phyloP scores from a whole-genome alignment of 2,329 filamentous ascomycete species.

The Cytospora piceae region DNA sequence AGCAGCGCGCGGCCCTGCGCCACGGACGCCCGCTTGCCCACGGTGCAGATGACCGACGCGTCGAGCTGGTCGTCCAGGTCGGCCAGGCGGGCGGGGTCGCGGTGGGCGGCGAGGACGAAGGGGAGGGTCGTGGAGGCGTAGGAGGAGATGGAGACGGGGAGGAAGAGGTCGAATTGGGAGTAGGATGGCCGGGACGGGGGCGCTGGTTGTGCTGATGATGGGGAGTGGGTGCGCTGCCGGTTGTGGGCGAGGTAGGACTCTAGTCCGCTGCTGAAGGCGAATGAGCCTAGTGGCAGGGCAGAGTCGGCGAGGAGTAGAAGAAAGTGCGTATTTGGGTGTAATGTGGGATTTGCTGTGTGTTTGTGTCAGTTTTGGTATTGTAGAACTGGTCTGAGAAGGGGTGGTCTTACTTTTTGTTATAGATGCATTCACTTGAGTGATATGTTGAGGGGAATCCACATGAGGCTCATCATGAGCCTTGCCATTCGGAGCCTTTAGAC shows the following conservation, averaged over 20 bases:
- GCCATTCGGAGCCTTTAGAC: slow-evolving; percentile 41
- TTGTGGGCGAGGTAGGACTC: slow-evolving; percentile 81
- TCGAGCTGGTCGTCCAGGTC: slow-evolving; percentile 76
- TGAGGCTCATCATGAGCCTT: slow-evolving; percentile 29
- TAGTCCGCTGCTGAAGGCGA: slow-evolving; percentile 81
- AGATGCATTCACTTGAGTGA: neutral
- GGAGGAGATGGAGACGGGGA: slow-evolving; percentile 70
- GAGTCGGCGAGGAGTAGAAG: slow-evolving; percentile 81
- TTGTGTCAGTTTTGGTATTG: slow-evolving; percentile 15
- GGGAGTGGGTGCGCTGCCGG: slow-evolving; percentile 34
- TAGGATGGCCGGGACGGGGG: slow-evolving; percentile 35
- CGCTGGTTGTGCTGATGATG: slow-evolving; percentile 1
- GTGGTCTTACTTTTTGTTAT: neutral
- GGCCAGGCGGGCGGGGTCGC: slow-evolving; percentile 53
- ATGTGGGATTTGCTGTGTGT: slow-evolving; percentile 19
- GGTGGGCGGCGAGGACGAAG: slow-evolving; percentile 72
- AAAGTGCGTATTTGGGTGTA: slow-evolving; percentile 58
- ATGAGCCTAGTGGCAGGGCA: slow-evolving; percentile 80
- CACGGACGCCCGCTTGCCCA: slow-evolving; percentile 74
- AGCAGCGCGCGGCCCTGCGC: slow-evolving; percentile 77
- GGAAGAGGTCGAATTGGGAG: slow-evolving; percentile 65
- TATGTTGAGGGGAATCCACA: neutral
- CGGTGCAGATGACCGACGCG: slow-evolving; percentile 77
- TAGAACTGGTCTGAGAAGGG: neutral
- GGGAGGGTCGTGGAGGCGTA: slow-evolving; percentile 74